A percentile compares a stretch with the other conserved stretches of the same genome.
These are phyloP conservation scores for Cutaneotrichosporon sp. DNA, from an alignment of 1,284 basidiomycete species.

Conservation along the genomic window DNA sequence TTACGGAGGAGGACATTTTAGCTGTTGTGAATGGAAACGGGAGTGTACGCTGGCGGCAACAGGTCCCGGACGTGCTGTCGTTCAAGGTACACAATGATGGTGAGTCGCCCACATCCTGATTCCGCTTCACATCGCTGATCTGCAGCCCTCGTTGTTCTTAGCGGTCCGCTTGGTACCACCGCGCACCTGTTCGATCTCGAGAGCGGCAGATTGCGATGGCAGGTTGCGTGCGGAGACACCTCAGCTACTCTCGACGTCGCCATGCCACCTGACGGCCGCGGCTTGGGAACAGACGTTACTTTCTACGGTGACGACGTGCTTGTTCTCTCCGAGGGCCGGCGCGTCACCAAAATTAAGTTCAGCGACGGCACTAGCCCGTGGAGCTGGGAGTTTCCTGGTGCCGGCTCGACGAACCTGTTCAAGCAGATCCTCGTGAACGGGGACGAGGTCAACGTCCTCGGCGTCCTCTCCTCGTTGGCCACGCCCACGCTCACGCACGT, in stretches of 20 bases:
- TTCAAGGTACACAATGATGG: slow-evolving; percentile 62
- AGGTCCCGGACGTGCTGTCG: slow-evolving; percentile 67
- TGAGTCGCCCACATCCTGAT: too few species aligned
- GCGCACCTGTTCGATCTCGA: slow-evolving; percentile 64
- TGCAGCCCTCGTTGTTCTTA: slow-evolving; percentile 68
- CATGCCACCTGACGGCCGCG: slow-evolving; percentile 24
- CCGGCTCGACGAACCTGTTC: slow-evolving; percentile 58
- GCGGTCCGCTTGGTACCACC: slow-evolving; percentile 66
- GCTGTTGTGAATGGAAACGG: slow-evolving; percentile 71
- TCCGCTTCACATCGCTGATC: too few species aligned
- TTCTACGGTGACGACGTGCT: slow-evolving; percentile 39
- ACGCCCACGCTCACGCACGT: slow-evolving; percentile 67
- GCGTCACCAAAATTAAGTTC: slow-evolving; percentile 30
- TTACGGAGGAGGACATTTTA: slow-evolving; percentile 71
- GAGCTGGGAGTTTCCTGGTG: slow-evolving; percentile 36
- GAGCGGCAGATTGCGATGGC: slow-evolving; percentile 66
- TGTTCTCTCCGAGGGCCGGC: slow-evolving; percentile 35
- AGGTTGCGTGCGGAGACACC: slow-evolving; percentile 54
- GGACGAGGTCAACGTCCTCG: slow-evolving; percentile 61
- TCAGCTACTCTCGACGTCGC: slow-evolving; percentile 7
- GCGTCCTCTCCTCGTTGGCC: slow-evolving; percentile 59
- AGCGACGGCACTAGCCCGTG: slow-evolving; percentile 32
- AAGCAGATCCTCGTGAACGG: slow-evolving; percentile 58
- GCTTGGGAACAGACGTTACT: slow-evolving; percentile 51
- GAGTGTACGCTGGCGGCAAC: slow-evolving; percentile 71